Percentiles rank a stretch among this genome's conserved stretches.
Conservation (phyloP, 768 basidiomycete genomes). For the Leccinellum albellum region DNA sequence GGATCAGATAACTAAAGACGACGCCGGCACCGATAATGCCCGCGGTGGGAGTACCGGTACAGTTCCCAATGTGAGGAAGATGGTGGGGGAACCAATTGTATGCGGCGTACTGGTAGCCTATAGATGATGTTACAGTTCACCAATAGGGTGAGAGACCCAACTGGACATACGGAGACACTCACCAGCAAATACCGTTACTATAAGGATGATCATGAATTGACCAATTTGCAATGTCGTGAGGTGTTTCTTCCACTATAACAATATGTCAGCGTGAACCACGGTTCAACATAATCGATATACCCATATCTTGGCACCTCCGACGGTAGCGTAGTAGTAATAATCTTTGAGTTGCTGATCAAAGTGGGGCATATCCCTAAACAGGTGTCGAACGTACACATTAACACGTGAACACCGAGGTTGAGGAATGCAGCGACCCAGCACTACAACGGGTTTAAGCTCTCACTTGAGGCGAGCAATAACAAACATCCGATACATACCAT, state of each 20-base stretch:
- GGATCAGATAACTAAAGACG: conserved; percentile 16
- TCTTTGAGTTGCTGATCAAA: conserved; percentile 43
- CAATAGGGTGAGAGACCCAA: background rate
- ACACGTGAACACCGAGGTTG: conserved; percentile 87
- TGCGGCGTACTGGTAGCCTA: conserved; percentile 20
- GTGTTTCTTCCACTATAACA: conserved; percentile 22
- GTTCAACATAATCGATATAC: background rate
- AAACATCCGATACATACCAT: conserved; percentile 53
- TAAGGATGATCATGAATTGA: conserved; percentile 21
- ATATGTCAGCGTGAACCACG: background rate
- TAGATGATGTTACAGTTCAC: background rate
- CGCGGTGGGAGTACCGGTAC: conserved; percentile 12
- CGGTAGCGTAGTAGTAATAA: conserved; percentile 97
- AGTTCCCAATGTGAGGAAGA: conserved; percentile 18
- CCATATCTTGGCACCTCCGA: conserved; percentile 44
- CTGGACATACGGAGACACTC: background rate
- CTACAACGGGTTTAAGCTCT: conserved; percentile 34
- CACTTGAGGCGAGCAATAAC: background rate
- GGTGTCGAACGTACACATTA: conserved; percentile 72
- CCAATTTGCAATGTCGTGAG: conserved; percentile 23
- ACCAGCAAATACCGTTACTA: conserved; percentile 7
- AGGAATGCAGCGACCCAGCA: conserved; percentile 90
- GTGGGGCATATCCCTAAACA: background rate
- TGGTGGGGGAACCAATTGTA: conserved; percentile 16
- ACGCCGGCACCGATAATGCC: conserved; percentile 9